Base-by-base conservation (phyloP, 345 rosid species). In the Euphorbia lathyris region DNA sequence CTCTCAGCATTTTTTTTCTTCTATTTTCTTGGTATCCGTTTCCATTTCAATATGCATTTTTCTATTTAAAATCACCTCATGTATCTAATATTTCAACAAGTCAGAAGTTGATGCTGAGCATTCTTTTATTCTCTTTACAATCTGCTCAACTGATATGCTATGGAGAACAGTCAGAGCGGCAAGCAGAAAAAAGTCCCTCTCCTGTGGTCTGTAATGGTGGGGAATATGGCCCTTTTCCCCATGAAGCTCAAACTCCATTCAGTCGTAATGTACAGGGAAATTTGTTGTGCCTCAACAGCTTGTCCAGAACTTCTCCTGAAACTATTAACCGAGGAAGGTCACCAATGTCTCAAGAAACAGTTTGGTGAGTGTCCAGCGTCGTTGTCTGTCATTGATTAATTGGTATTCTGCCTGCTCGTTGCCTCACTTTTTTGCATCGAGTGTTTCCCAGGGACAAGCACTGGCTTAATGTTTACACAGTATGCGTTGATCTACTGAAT, bases 391-490 rank as follows among this genome's bases (percentile, higher is more conserved):
- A 45, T 5, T 45, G 16, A 45, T 45, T 45, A 45, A 45, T 16
- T 16, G 51, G 51, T 56, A 60, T 43, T 64, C 43, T 51, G n/a
- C 60, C 69, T 57, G 50, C 71, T 72, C 65, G 67, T 25, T 68
- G 20, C 73, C 30, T 81, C 47, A 68, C 57, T 69, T 65, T 20
- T 26, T 8, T 56, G 62, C 67, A 63, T 75, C 72, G 74, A 80
- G 74, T 66, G 75, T 78, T 78, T 68, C 72, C 78, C 56, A 76
- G 67, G 71, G 84, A 86, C 71, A 84, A 77, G 36, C 84, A 77
- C 40, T 91, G 96, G 96, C 83, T 73, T 71, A 84, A 82, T 1
- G 83, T 89, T 74, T 89, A 91, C 72, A 91, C 84, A 16, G 97
- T 91, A 19, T 85, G 90, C 74, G 43, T 78, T 81, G 88, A 83